Evolutionary conservation across 2,329 filamentous ascomycete genomes (phyloP), one percentile per base, ranked within the genome.

Genomic region (Fusarium succisae): DNA sequence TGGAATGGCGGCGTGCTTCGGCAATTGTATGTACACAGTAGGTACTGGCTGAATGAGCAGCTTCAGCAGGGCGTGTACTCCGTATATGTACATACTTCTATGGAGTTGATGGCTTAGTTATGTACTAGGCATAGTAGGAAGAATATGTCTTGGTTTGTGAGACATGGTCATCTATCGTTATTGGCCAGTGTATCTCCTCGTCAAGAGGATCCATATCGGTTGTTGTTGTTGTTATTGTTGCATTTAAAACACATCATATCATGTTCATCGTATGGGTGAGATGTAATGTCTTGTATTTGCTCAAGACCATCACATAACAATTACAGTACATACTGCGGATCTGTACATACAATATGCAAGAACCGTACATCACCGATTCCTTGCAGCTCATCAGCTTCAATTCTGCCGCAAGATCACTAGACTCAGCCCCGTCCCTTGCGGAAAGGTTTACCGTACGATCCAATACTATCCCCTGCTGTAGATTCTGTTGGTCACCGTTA

Each of bases 1-100:
- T 63, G 68, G 69, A 72, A 72, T 72, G 68, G 61, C 68, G 56
- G 47, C 58, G 54, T 63, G 53, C 53, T 51, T 69, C 69, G 69
- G 69, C 63, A 69, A 68, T 72, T 69, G 41, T 11, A 39, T 8
- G 32, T 35, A 35, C 32, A 35, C 35, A 17, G 35, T 37, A 37
- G 26, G 24, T 39, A 10, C 51, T 38, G 51, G 37, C 51, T 38
- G 51, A 38, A 53, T 47, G 44, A 47, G 22, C 22, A 28, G 51
- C 50, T 54, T 38, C 50, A 38, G 32, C 44, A 61, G 53, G 63
- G 64, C 20, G 48, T 68, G 47, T 44, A 12, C 32, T 35, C 32
- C 32, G 32, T 35, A 35, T 22, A 30, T 30, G 30, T 30, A 15
- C 24, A n/a, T 43, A 45, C 28, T 55, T 38, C n/a, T 20, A 38